A percentile compares a stretch with the other conserved stretches of the same genome.
These are phyloP conservation scores for Mortierella sp. DNA, from an alignment of 371 early-diverging fungal species.

Conservation along the genomic window DNA sequence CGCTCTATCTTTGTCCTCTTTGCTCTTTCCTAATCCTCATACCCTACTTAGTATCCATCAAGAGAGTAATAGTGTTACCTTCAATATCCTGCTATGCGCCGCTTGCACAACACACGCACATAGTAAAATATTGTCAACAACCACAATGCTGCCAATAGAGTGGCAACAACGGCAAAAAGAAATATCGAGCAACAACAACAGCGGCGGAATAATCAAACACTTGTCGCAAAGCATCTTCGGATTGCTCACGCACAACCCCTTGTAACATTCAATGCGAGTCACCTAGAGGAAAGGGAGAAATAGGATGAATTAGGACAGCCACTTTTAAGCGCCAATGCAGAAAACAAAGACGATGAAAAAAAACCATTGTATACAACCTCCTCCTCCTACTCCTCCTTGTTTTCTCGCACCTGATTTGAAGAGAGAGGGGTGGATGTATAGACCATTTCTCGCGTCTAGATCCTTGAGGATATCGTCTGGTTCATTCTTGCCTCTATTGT, in stretches of 20 bases:
- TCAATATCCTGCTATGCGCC: background rate
- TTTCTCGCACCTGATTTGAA: background rate
- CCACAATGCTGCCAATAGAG: background rate
- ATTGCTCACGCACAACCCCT: background rate
- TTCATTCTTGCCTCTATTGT: background rate
- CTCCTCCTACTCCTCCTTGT: background rate
- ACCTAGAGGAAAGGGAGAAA: background rate
- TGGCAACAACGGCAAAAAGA: background rate
- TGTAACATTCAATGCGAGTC: background rate
- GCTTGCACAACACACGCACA: background rate
- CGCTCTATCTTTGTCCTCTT: background rate
- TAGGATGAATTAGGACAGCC: background rate
- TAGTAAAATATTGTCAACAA: background rate
- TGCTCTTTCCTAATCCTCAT: background rate
- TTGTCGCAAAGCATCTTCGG: background rate
- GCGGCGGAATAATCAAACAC: background rate
- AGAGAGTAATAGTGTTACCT: background rate
- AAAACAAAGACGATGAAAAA: background rate
- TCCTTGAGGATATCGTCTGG: background rate
- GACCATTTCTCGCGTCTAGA: constrained; percentile 1
- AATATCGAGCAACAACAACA: background rate
- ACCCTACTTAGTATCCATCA: background rate
- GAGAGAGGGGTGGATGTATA: background rate
- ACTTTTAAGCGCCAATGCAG: background rate
- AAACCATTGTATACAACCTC: background rate